A percentile compares a stretch with the other conserved stretches of the same genome.
These are phyloP conservation scores for Fraxinus americana DNA, from an alignment of 257 asterid species.

Conservation along the genomic window DNA sequence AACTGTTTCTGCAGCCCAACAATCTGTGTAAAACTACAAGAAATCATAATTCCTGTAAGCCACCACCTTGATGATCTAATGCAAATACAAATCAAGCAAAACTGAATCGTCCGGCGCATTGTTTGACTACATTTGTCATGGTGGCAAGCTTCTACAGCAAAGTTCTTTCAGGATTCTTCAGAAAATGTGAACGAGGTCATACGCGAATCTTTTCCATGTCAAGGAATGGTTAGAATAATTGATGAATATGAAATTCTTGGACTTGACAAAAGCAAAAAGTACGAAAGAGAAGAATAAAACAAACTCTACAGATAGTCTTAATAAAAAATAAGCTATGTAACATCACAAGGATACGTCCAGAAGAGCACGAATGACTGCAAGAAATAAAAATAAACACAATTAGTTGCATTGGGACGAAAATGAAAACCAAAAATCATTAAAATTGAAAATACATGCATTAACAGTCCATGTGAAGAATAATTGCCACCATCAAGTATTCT, in stretches of 20 bases:
- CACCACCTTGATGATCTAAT: slow-evolving; percentile 1
- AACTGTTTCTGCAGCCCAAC: not conserved
- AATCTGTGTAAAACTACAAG: not conserved
- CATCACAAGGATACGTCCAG: slow-evolving; percentile 91
- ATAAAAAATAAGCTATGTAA: slow-evolving; percentile 2
- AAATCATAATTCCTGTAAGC: not conserved
- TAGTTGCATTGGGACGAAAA: slow-evolving; percentile 21
- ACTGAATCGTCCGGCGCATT: not conserved
- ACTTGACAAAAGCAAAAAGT: not conserved
- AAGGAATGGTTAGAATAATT: slow-evolving; percentile 44
- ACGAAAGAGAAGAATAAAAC: not conserved
- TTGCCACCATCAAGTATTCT: not conserved
- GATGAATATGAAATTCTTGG: not conserved
- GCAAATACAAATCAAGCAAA: slow-evolving; percentile 12
- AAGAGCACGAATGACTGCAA: slow-evolving; percentile 98
- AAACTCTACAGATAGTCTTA: slow-evolving; percentile 1
- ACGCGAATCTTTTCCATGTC: slow-evolving; percentile 75
- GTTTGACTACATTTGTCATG: not conserved
- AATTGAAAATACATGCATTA: not conserved
- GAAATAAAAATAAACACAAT: slow-evolving; percentile 32
- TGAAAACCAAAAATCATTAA: not conserved
- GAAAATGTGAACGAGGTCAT: slow-evolving; percentile 92
- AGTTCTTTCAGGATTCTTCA: slow-evolving; percentile 40
- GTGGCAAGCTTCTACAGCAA: slow-evolving; percentile 21
- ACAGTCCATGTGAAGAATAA: not conserved